Evolutionary conservation across 441 rosid species (phyloP), one percentile per base, ranked within the genome.

Genomic region (Francoa sonchifolia): DNA sequence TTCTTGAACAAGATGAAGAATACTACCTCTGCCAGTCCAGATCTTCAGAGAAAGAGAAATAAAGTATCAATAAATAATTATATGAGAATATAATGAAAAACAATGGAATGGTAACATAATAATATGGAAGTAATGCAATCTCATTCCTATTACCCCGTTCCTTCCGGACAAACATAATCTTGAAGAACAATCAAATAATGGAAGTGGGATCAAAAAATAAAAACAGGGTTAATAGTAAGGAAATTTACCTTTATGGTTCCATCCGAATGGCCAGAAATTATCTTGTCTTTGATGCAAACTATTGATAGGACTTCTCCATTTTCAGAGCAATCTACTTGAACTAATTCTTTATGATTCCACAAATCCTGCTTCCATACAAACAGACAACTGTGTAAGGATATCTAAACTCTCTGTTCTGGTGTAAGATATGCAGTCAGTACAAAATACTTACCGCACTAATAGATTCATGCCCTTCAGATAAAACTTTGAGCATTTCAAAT

Each of bases 211-310:
- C 33, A 6, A 10, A 36, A 9, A 10, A 12, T 22, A 25, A 4
- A 14, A 32, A 17, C 27, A 21, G 25, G 25, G 25, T 19, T 41
- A 10, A 25, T 12, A n/a, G 9, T 11, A 21, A 13, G 17, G 7
- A 37, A 37, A 37, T 0, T 19, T 54, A 79, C 90, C 78, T 77
- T 77, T 35, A 80, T 72, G 14, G 80, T 74, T 63, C 92, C 92
- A 63, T 80, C 85, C 7, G 92, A 68, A 59, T 80, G 92, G 26
- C 92, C 92, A 13, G 92, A 80, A 61, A 74, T 69, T 44, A 77
- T 59, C 55, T 60, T 72, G 68, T 74, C 73, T 47, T 62, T 74
- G 63, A 57, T 68, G 61, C 66, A 63, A 40, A 50, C 58, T 26
- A 80, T 48, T 5, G 92, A 68, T 6, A 56, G 48, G 26, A 80